These are phyloP conservation scores for Lactarius hatsudake DNA, from an alignment of 768 basidiomycete species.

Conservation along the genomic window DNA sequence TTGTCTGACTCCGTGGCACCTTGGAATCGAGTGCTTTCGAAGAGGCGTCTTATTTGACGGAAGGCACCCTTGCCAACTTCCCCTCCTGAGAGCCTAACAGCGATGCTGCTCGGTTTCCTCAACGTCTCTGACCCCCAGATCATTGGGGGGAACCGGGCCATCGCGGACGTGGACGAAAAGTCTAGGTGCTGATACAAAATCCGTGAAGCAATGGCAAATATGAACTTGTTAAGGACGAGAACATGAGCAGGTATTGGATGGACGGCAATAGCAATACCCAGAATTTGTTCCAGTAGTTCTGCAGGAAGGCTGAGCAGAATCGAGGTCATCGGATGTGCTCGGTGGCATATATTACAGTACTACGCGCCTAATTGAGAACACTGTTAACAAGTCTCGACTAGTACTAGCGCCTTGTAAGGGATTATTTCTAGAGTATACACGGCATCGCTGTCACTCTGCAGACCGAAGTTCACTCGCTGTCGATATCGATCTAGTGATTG, in stretches of 20 bases:
- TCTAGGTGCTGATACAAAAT: slow-evolving; percentile 19
- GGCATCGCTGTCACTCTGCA: neutral
- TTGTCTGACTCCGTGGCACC: neutral
- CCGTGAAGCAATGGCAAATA: slow-evolving; percentile 13
- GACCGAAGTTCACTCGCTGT: slow-evolving; percentile 25
- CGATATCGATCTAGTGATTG: slow-evolving; percentile 26
- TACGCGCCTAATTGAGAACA: slow-evolving; percentile 9
- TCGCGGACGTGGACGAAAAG: slow-evolving; percentile 15
- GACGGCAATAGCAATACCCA: slow-evolving; percentile 3
- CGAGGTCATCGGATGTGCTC: neutral
- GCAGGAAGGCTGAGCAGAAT: slow-evolving; percentile 20
- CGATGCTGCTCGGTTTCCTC: slow-evolving; percentile 14
- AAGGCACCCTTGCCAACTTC: slow-evolving; percentile 26
- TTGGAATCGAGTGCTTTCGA: slow-evolving; percentile 15
- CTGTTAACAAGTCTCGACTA: neutral
- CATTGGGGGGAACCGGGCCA: slow-evolving; percentile 14
- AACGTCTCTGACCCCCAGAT: slow-evolving; percentile 18
- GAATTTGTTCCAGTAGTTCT: slow-evolving; percentile 17
- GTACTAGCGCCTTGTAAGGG: neutral
- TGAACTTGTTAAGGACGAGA: slow-evolving; percentile 23
- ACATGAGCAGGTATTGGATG: slow-evolving; percentile 24
- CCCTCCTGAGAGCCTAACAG: slow-evolving; percentile 21
- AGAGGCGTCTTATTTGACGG: slow-evolving; percentile 15
- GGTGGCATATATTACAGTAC: neutral
- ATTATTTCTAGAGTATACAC: neutral